Base-by-base conservation (phyloP, 331 rosid genomes). In the Erythrophleum ivorense region DNA sequence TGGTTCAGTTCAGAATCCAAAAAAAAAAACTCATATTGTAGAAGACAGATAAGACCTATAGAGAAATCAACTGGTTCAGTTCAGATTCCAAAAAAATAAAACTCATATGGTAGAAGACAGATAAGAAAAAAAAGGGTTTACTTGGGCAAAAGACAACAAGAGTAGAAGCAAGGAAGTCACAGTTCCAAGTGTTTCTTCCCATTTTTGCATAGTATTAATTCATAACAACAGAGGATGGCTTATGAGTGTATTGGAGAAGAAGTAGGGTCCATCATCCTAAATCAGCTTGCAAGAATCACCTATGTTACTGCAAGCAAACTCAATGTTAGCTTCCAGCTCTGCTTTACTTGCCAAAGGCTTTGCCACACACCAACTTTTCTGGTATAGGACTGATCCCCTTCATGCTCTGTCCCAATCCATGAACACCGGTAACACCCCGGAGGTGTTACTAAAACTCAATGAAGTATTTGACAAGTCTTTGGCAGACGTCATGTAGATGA, bases 151-250 rank as follows among this genome's bases (percentile, higher is more conserved):
- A 77, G 9, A 52, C 0, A 77, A 86, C 34, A n/a, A 86, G 80
- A 29, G 65, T 87, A 65, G 86, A 57, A 40, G 8, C 24, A 12
- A 21, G 3, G n/a, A 86, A 88, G 78, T 84, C 0, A 31, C 91
- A 82, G 69, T 83, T 55, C 86, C 82, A 75, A 0, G 3, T 0
- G 65, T 82, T 78, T 54, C 82, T 82, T 24, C 89, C 90, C 53
- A 7, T 18, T 1, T 31, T 19, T 1, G 21, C 83, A 83, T 82
- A 82, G 60, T 71, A 90, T 52, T 57, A 67, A 76, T 88, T 87
- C 90, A 87, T 90, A 9, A 77, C 83, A 82, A 33, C 80, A 66
- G 93, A 87, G 48, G 87, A 63, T 90, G 88, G 66, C 15, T 74
- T 0, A 84, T 34, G 18, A 83, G 74, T 5, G 38, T 76, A 54